Conservation (phyloP, 1,284 basidiomycete genomes). For the Termitomyces sp. region DNA sequence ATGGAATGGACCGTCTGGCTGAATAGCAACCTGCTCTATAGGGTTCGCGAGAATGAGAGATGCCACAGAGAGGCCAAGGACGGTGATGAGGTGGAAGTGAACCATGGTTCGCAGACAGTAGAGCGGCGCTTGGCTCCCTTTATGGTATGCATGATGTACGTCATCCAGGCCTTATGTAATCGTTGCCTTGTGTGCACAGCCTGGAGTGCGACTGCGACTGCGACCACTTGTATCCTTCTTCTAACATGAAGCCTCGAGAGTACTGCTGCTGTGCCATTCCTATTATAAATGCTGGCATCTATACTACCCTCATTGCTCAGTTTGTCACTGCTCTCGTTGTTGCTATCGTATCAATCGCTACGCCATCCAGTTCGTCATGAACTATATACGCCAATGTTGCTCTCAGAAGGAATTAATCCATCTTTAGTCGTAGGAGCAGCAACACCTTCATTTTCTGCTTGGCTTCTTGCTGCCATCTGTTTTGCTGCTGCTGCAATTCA, state of each 20-base stretch:
- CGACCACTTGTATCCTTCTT: conserved; percentile 7
- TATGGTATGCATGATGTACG: conserved; percentile 3
- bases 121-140: neutral
- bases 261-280: conserved; percentile 85
- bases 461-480: conserved; percentile 70
- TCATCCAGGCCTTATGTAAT: conserved; percentile 3
- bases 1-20: conserved; percentile 30
- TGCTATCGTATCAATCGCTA: conserved; percentile 74
- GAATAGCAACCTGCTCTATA: conserved; percentile 36
- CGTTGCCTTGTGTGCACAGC: conserved; percentile 2
- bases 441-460: conserved; percentile 70
- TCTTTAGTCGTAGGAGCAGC: conserved; percentile 77
- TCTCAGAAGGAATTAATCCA: conserved; percentile 9
- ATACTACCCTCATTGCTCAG: conserved; percentile 75
- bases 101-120: conserved; percentile 17
- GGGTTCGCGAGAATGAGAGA: conserved; percentile 31
- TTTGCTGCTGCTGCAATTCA: conserved; percentile 72
- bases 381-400: neutral
- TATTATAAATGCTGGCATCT: conserved; percentile 82
- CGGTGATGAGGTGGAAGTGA: conserved; percentile 34
- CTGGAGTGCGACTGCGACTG: neutral
- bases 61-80: conserved; percentile 30
- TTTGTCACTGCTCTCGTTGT: conserved; percentile 63
- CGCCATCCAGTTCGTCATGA: conserved; percentile 62
- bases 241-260: conserved; percentile 59